Base-by-base conservation (phyloP, 768 basidiomycete genomes). In the Lentinula edodes region DNA sequence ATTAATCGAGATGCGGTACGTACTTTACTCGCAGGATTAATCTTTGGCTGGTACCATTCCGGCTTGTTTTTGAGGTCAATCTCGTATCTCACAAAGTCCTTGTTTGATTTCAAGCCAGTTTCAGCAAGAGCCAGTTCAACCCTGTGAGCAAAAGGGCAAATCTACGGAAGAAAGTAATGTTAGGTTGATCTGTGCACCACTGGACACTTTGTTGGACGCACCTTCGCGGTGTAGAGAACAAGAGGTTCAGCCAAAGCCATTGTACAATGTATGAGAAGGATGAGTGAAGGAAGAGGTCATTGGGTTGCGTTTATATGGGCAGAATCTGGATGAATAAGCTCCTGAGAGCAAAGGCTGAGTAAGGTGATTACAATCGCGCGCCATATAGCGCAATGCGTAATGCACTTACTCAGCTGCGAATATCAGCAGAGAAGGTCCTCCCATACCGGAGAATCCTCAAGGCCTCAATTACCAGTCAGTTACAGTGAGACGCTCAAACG, bases 201-300 rank as follows among this genome's bases (percentile, higher is more conserved):
- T 28, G 28, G 28, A 28, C 28, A 28, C 2, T 28, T 28, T 28
- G 28, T 28, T 28, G 28, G 28, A 20, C 18, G 18, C 18, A 52
- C 51, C 51, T 60, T 60, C 0, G 59, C 59, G 39, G 59, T 52
- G 28, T 60, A 60, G 16, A 60, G 51, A 15, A 39, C 52, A 41
- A 60, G 39, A 39, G 48, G 59, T 60, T 60, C 59, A 50, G 45
- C 45, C 20, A 59, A 59, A 50, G 58, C 58, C 58, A 59, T 59
- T 13, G 10, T 48, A 12, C 28, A 46, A 28, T 54, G 51, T 34
- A 18, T 54, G n/a, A 8, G n/a, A 18, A 18, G 18, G 18, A 20
- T 13, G 6, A 8, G 34, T 23, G 8, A 35, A 52, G 15, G 36
- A 52, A 34, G 35, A 38, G 13, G 18, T 20, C 2, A 51, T 51